phyloP scores from a whole-genome alignment of 2,329 filamentous ascomycete genomes.

The Talaromyces sp. region DNA sequence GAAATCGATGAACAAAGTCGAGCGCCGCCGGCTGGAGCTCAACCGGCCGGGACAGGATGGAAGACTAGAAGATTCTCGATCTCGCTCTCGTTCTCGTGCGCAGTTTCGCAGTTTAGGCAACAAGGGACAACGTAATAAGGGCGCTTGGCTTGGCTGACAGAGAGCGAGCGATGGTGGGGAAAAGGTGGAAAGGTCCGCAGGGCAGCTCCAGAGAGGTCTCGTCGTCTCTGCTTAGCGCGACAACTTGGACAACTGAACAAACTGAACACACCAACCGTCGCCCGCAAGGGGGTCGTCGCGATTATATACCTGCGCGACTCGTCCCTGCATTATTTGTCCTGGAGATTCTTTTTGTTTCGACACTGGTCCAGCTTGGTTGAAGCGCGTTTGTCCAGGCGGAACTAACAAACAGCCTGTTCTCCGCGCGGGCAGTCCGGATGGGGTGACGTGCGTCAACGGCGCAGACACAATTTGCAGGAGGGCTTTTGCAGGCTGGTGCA shows the following conservation, averaged over 20 bases:
- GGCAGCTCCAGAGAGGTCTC: too few species aligned
- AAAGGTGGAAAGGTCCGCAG: background rate
- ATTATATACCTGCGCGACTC: background rate
- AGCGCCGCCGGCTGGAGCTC: background rate
- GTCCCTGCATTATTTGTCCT: too few species aligned
- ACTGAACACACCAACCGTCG: background rate
- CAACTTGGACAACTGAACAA: background rate
- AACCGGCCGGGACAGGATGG: background rate
- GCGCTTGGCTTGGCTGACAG: background rate
- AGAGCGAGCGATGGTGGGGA: background rate
- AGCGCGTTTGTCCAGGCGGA: background rate
- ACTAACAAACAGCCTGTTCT: background rate
- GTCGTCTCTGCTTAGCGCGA: background rate
- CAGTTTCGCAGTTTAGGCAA: background rate
- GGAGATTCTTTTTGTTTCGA: background rate
- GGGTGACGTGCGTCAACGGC: constrained; percentile 13
- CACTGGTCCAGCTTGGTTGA: background rate
- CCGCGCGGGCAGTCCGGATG: constrained; percentile 7
- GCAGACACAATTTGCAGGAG: background rate
- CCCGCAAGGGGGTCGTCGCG: too few species aligned
- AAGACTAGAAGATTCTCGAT: background rate
- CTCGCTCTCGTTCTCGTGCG: background rate
- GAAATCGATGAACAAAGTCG: background rate
- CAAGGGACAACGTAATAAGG: background rate
- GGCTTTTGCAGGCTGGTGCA: background rate